A percentile compares a stretch with the other conserved stretches of the same genome.
Conservation (phyloP, 371 early-diverging fungal species). For the Mucor saturninus region DNA sequence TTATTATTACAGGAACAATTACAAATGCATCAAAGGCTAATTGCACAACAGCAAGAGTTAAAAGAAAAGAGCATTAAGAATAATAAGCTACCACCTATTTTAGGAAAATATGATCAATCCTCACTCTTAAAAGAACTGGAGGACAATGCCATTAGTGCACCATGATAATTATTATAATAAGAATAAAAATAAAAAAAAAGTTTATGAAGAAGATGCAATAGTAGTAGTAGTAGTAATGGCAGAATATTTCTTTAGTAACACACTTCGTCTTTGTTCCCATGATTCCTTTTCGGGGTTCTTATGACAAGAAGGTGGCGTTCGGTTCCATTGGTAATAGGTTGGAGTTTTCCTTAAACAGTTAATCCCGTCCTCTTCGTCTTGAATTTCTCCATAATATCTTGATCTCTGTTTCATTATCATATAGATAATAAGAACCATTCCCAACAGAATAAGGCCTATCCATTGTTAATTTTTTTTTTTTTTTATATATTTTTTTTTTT, state of each 20-base stretch:
- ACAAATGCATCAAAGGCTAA: constrained; percentile 43
- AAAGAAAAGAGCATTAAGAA: constrained; percentile 9
- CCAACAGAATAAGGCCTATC: not conserved
- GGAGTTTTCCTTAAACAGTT: constrained; percentile 28
- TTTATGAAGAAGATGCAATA: not conserved
- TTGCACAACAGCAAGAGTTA: constrained; percentile 38
- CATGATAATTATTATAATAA: not conserved
- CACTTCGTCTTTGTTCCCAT: constrained; percentile 36
- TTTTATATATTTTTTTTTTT: not conserved
- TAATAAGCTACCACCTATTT: constrained; percentile 23
- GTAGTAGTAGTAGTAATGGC: constrained; percentile 7
- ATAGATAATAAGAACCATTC: not conserved
- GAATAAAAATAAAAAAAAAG: not conserved
- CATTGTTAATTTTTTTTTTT: not conserved
- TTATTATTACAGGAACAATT: constrained; percentile 49
- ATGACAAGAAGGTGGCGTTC: constrained; percentile 27
- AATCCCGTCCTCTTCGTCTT: constrained; percentile 22
- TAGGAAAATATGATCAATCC: constrained; percentile 18
- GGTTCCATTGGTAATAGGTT: constrained; percentile 48
- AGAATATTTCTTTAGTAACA: constrained; percentile 32
- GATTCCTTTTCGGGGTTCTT: constrained; percentile 17
- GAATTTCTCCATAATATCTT: not conserved
- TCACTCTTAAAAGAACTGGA: constrained; percentile 16
- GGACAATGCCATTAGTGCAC: constrained; percentile 23
- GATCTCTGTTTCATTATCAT: not conserved